These are phyloP conservation scores for Scedosporium apiospermum DNA, from an alignment of 2,329 filamentous ascomycete species.

Conservation along the genomic window DNA sequence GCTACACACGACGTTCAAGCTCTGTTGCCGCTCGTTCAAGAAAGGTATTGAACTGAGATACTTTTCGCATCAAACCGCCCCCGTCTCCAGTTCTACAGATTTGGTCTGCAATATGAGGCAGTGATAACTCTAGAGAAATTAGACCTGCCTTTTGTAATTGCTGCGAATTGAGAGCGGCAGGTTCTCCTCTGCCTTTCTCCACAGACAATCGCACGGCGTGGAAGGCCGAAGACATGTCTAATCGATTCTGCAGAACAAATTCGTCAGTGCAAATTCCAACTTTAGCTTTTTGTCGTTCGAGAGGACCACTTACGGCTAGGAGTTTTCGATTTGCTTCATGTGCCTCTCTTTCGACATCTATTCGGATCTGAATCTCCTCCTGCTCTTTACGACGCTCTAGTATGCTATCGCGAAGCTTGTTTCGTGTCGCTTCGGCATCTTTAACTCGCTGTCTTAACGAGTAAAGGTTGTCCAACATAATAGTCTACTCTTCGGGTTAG, in stretches of 20 bases:
- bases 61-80: slow-evolving; percentile 45
- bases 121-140: slow-evolving; percentile 46
- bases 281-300: neutral
- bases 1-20: slow-evolving; percentile 31
- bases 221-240: slow-evolving; percentile 47
- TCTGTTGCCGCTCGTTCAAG: slow-evolving; percentile 50
- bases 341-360: slow-evolving; percentile 51
- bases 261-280: neutral
- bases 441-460: slow-evolving; percentile 48
- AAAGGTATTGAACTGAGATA: slow-evolving; percentile 54
- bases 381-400: slow-evolving; percentile 47
- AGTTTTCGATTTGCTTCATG: slow-evolving; percentile 44
- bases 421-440: slow-evolving; percentile 46
- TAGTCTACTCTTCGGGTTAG: slow-evolving; percentile 29
- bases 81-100: slow-evolving; percentile 38
- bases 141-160: slow-evolving; percentile 42
- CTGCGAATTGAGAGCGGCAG: slow-evolving; percentile 18
- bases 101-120: slow-evolving; percentile 45
- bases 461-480: slow-evolving; percentile 49
- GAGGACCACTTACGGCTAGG: neutral
- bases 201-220: slow-evolving; percentile 53
- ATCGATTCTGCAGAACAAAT: slow-evolving; percentile 25
- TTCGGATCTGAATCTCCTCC: slow-evolving; percentile 51
- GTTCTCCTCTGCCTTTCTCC: slow-evolving; percentile 38
- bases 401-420: slow-evolving; percentile 50